Base-by-base conservation (phyloP, 257 asterid species). In the Apocynum venetum region DNA sequence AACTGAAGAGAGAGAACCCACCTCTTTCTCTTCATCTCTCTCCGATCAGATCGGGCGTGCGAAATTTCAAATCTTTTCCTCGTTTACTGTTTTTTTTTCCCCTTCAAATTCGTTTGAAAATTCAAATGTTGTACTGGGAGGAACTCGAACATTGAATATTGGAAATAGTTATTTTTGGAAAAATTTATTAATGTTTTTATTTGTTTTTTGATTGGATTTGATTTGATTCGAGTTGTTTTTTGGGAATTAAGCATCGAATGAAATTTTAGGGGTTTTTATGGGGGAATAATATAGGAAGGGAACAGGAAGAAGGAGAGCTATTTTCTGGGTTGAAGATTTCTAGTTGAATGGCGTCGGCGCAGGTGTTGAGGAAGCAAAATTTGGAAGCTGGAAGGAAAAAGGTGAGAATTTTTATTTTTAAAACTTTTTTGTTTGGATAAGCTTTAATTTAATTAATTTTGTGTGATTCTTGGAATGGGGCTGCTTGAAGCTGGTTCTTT, bases 361-460 rank as follows among this genome's bases (percentile, higher is more conserved):
- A 93, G 92, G 94, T 87, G 67, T 75, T 83, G 81, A 88, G 81
- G 83, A 93, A 93, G 87, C 89, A 88, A 80, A 92, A 90, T 87
- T 86, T 89, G 87, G 92, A 87, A 88, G 97, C 97, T 83, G 98
- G 98, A 48, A 89, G 80, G 79, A 90, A 60, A 76, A 89, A 84
- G 98, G 98, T 77, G 1, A 4, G 38, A 0, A 1, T 65, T 31
- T 69, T 56, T 56, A 4, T n/a, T 9, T 20, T 66, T 35, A 0
- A 25, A 25, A 25, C 31, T 70, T 71, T 6, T 49, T 41, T 72
- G 47, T 19, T 19, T 31, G 4, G 25, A 10, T 80, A 43, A 49
- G 25, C 3, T 20, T 51, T 59, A 1, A 19, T 31, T 56, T 38
- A 14, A 17, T 53, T 36, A 48, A 31, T 77, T 12, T 68, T 55